Evolutionary conservation across 1,284 basidiomycete species (phyloP), one percentile per base, ranked within the genome.

Genomic region (Sphaerobolus stellatus): DNA sequence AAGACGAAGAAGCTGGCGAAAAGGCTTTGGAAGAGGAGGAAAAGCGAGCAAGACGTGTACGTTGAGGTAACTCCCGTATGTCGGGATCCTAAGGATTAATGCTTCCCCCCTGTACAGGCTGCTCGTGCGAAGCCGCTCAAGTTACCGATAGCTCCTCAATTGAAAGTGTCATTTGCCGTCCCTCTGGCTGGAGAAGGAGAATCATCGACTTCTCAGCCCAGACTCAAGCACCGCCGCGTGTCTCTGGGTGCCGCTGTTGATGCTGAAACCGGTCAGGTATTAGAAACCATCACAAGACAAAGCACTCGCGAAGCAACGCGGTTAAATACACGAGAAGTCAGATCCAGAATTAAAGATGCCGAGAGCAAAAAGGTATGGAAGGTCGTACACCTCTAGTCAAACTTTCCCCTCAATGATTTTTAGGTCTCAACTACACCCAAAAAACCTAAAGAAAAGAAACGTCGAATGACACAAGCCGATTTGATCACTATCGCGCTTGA

Each of bases 401-500:
- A n/a, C n/a, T n/a, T n/a, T n/a, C n/a, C n/a, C n/a, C n/a, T n/a
- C n/a, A n/a, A n/a, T 38, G 53, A 48, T 40, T 40, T 45, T 46
- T 11, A 84, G 86, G 83, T 84, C 2, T 65, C 79, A 1, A 68
- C 80, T 24, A 80, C 84, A 0, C 89, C 83, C 6, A 20, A 27
- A 68, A 85, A 83, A 61, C 62, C 68, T 5, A 86, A 83, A 63
- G 70, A 71, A 4, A 74, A 74, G 51, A 73, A 70, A 13, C 79
- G 74, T 24, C 66, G 71, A 3, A 79, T 81, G 33, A 90, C 90
- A 0, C 92, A 94, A 64, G 88, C 81, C 22, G 88, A 92, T 61
- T 78, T 94, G 4, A 88, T 94, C 50, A 82, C 84, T 1, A 83
- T 83, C 14, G 92, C 92, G 0, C 78, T 94, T 9, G 90, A 92